Percentiles rank a stretch among this genome's conserved stretches.
Conservation (phyloP, 768 basidiomycete species). For the Favolaschia claudopus region DNA sequence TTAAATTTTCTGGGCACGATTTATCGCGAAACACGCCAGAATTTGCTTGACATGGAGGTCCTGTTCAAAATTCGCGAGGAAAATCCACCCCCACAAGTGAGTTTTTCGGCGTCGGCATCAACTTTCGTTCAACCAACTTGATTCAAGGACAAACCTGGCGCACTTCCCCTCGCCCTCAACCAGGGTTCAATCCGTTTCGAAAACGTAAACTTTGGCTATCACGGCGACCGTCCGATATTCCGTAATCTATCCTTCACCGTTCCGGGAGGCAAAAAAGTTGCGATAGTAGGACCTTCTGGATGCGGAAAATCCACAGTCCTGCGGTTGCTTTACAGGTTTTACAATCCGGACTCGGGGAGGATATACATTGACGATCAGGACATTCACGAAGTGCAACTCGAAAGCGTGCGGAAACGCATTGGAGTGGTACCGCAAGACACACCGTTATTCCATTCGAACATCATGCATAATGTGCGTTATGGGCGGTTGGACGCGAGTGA, state of each 20-base stretch:
- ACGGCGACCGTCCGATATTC: constrained; percentile 93
- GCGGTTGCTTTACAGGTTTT: constrained; percentile 93
- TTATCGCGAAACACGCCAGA: constrained; percentile 96
- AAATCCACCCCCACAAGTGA: constrained; percentile 72
- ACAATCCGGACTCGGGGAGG: constrained; percentile 80
- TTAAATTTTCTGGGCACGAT: constrained; percentile 98
- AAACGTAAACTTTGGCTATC: constrained; percentile 91
- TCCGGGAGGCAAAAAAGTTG: constrained; percentile 96
- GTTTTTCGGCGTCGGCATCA: constrained; percentile 13
- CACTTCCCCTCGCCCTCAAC: constrained; percentile 70
- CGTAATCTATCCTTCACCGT: constrained; percentile 85
- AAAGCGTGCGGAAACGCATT: constrained; percentile 74
- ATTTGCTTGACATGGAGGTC: constrained; percentile 96
- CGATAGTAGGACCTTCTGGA: constrained; percentile 96
- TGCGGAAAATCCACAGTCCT: constrained; percentile 98
- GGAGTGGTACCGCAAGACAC: constrained; percentile 99
- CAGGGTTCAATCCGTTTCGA: constrained; percentile 94
- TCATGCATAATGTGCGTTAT: constrained; percentile 95
- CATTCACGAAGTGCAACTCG: constrained; percentile 73
- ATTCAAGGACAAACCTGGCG: constrained; percentile 70
- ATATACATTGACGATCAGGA: constrained; percentile 92
- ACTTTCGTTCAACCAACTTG: not conserved
- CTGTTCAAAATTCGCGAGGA: constrained; percentile 90
- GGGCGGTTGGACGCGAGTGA: constrained; percentile 88
- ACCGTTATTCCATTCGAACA: constrained; percentile 94